phyloP scores from a whole-genome alignment of 768 basidiomycete species.

The Artomyces pyxidatus region DNA sequence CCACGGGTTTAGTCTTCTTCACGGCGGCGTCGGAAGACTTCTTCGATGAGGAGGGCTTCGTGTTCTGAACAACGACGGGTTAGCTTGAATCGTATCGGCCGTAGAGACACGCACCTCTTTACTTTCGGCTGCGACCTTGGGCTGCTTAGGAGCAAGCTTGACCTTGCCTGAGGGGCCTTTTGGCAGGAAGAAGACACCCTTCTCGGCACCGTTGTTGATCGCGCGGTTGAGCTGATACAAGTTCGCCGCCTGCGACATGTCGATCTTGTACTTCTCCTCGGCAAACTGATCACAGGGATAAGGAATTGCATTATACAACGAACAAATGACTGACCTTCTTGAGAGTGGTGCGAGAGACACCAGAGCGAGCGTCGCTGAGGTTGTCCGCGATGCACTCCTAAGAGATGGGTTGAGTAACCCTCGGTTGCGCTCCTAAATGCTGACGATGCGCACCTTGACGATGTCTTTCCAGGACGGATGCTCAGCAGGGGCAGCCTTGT shows the following conservation, averaged over 20 bases:
- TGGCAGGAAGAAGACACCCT: constrained; percentile 46
- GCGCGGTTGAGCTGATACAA: constrained; percentile 43
- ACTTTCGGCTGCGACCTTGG: constrained; percentile 31
- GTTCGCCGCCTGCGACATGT: constrained; percentile 36
- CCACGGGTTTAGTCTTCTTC: constrained; percentile 7
- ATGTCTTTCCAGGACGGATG: constrained; percentile 33
- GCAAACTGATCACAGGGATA: constrained; percentile 32
- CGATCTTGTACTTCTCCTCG: constrained; percentile 45
- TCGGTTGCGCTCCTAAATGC: not conserved
- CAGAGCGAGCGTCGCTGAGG: constrained; percentile 57
- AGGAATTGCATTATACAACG: not conserved
- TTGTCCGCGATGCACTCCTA: constrained; percentile 68
- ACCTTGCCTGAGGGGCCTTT: constrained; percentile 68
- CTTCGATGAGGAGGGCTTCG: constrained; percentile 24
- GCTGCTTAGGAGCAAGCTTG: constrained; percentile 55
- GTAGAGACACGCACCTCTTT: constrained; percentile 45
- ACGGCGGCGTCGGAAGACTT: constrained; percentile 16
- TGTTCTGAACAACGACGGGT: constrained; percentile 22
- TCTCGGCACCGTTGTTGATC: constrained; percentile 43
- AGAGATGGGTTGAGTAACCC: not conserved
- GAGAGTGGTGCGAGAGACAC: constrained; percentile 70
- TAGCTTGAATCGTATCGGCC: not conserved
- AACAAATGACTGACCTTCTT: constrained; percentile 39
- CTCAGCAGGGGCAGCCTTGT: constrained; percentile 9
- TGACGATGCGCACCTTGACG: constrained; percentile 23